Conservation (phyloP, 2,329 filamentous ascomycete genomes). For the Moelleriella libera region DNA sequence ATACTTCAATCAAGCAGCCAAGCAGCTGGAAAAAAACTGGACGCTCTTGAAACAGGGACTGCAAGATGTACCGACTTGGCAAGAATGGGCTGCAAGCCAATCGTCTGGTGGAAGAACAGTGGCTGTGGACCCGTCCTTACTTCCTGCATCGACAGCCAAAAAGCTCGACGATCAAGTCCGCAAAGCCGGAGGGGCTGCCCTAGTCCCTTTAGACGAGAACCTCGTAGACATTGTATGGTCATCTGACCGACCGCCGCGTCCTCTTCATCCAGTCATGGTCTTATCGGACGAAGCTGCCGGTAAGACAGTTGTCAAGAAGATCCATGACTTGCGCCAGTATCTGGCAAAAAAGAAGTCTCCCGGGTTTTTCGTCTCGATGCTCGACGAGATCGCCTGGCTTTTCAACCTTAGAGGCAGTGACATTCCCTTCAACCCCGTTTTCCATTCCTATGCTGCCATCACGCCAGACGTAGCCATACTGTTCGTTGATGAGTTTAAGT, state of each 20-base stretch:
- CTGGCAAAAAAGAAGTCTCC: slow-evolving; percentile 78
- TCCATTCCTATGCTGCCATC: slow-evolving; percentile 89
- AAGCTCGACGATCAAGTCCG: slow-evolving; percentile 78
- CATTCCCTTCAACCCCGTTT: slow-evolving; percentile 95
- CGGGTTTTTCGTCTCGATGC: slow-evolving; percentile 83
- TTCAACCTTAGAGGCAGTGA: slow-evolving; percentile 92
- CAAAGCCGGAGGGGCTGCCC: slow-evolving; percentile 66
- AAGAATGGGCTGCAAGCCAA: slow-evolving; percentile 87
- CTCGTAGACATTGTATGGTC: slow-evolving; percentile 89
- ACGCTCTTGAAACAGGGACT: slow-evolving; percentile 80
- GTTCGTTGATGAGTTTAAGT: slow-evolving; percentile 71
- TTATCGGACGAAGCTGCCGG: slow-evolving; percentile 63
- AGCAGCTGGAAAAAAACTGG: slow-evolving; percentile 90
- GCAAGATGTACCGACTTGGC: slow-evolving; percentile 90
- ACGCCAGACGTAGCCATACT: slow-evolving; percentile 65
- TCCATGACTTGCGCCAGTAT: slow-evolving; percentile 78
- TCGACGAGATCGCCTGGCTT: slow-evolving; percentile 97
- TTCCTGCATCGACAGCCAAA: slow-evolving; percentile 48
- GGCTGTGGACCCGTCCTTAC: slow-evolving; percentile 77
- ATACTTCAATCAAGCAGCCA: slow-evolving; percentile 92
- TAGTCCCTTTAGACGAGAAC: slow-evolving; percentile 67
- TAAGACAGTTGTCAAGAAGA: slow-evolving; percentile 69
- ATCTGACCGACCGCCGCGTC: slow-evolving; percentile 54
- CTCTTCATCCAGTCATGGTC: slow-evolving; percentile 61
- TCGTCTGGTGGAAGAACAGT: slow-evolving; percentile 77